Evolutionary conservation across 139 green algal species (phyloP).

Genomic region (Closterium sp.): DNA sequence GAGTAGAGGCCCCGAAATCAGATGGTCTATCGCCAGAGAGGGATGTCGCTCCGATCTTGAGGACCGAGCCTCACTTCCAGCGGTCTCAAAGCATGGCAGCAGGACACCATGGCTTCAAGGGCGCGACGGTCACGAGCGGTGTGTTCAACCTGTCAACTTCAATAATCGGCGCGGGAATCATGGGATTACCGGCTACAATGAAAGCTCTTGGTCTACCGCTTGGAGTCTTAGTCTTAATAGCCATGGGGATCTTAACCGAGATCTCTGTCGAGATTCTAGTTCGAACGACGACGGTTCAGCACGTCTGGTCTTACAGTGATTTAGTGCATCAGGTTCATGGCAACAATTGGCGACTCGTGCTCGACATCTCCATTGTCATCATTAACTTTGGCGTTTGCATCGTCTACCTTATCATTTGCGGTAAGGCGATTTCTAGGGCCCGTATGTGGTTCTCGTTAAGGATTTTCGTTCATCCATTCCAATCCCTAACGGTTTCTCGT

Average conservation of each 20-base stretch:
- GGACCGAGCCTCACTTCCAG: neutral
- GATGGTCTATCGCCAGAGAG: neutral
- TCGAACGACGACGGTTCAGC: neutral
- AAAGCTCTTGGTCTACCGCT: slow-evolving; percentile 29
- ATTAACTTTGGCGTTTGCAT: slow-evolving; percentile 37
- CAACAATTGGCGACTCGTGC: neutral
- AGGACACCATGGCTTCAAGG: slow-evolving; percentile 18
- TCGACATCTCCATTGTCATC: slow-evolving; percentile 16
- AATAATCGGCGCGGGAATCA: slow-evolving; percentile 23
- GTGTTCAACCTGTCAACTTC: slow-evolving; percentile 37
- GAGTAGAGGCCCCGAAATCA: neutral
- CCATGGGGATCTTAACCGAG: slow-evolving; percentile 25
- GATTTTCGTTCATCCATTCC: neutral
- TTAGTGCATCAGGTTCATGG: slow-evolving; percentile 5
- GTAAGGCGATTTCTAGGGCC: neutral
- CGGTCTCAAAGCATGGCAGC: neutral
- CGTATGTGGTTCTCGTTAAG: neutral
- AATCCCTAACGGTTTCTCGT: neutral
- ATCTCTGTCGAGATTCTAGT: slow-evolving; percentile 25
- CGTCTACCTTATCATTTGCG: slow-evolving; percentile 43
- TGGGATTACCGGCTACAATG: slow-evolving; percentile 29
- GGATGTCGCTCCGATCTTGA: neutral
- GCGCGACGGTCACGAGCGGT: slow-evolving; percentile 9
- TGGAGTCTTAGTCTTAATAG: slow-evolving; percentile 5
- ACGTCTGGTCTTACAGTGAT: slow-evolving; percentile 36